These are phyloP conservation scores for Naganishia sp. DNA, from an alignment of 1,284 basidiomycete genomes.

Conservation along the genomic window DNA sequence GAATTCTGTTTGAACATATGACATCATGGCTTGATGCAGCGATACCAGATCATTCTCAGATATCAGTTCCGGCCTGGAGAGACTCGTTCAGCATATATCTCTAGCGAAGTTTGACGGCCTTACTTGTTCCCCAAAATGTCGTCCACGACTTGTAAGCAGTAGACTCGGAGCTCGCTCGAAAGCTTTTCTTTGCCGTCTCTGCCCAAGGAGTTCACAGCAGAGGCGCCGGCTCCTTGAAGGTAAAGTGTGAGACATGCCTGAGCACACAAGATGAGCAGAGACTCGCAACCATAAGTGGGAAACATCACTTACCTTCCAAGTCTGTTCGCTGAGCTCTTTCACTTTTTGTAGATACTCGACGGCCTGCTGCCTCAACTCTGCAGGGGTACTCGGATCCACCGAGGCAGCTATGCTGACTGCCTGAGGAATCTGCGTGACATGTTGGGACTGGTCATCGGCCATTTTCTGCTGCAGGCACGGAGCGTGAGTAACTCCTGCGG, in stretches of 20 bases:
- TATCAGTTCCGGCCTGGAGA: slow-evolving; percentile 43
- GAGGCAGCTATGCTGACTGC: slow-evolving; percentile 52
- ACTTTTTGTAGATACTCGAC: slow-evolving; percentile 53
- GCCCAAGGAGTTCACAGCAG: slow-evolving; percentile 37
- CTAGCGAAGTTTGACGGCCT: slow-evolving; percentile 27
- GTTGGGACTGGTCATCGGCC: slow-evolving; percentile 36
- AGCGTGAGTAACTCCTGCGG: background rate
- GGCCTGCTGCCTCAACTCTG: slow-evolving; percentile 50
- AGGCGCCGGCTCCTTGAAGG: slow-evolving; percentile 54
- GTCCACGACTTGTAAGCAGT: slow-evolving; percentile 54
- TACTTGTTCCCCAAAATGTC: slow-evolving; percentile 49
- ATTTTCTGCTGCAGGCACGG: background rate
- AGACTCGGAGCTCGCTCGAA: slow-evolving; percentile 50
- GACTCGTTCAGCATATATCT: background rate
- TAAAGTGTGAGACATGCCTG: slow-evolving; percentile 54
- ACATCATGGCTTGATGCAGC: slow-evolving; percentile 51
- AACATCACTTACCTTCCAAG: slow-evolving; percentile 51
- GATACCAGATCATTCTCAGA: slow-evolving; percentile 43
- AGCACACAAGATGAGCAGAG: background rate
- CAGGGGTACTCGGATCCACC: slow-evolving; percentile 44
- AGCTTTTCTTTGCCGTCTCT: slow-evolving; percentile 54
- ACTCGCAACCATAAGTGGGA: background rate
- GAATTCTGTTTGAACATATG: slow-evolving; percentile 52
- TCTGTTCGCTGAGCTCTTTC: slow-evolving; percentile 51
- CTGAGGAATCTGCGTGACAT: slow-evolving; percentile 52